Base-by-base conservation (phyloP, 768 basidiomycete genomes). In the Boletus pseudo-olivaceus region DNA sequence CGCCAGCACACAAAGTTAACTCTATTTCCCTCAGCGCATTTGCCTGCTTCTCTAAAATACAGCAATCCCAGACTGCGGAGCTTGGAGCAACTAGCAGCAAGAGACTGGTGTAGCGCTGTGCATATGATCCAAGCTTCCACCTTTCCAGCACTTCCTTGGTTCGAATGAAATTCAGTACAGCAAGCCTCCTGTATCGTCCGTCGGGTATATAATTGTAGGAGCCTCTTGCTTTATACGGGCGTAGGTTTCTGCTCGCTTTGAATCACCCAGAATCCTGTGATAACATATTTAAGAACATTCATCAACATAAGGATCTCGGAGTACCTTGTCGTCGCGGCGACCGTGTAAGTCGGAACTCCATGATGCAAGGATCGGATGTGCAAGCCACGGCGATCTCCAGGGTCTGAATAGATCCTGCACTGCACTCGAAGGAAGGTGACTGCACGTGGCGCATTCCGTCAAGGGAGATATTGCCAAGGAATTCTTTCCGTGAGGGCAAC, bases 351-450 rank as follows among this genome's bases (percentile, higher is more conserved):
- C 51, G 51, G 27, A 66, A 63, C 33, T 66, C 63, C 61, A 66
- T 51, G 11, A 57, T 50, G 51, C 63, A 64, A 12, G 64, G 61
- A 26, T 63, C 64, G 4, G 61, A 63, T 11, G 49, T 23, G 35
- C 63, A 63, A 4, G 55, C 61, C 33, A 64, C n/a, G 34, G 60
- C 57, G 34, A 64, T 57, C 47, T 64, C 63, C 11, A 64, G 53
- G 19, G 55, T 63, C 49, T 63, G 57, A 26, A 63, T 35, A 17
- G 64, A 63, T 4, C 58, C 64, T 17, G 45, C 33, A 6, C 40
- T 12, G 11, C 63, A 64, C 12, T 7, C 30, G 27, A 64, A 64
- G n/a, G 29, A 53, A 19, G 58, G 51, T 7, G 61, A 64, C 9
- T 35, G 47, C 26, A 47, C 42, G 12, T 41, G 9, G 17, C 30